Percentiles rank a stretch among this genome's conserved stretches.
phyloP scores from a whole-genome alignment of 2,329 filamentous ascomycete genomes.

The Xylariales sp. region DNA sequence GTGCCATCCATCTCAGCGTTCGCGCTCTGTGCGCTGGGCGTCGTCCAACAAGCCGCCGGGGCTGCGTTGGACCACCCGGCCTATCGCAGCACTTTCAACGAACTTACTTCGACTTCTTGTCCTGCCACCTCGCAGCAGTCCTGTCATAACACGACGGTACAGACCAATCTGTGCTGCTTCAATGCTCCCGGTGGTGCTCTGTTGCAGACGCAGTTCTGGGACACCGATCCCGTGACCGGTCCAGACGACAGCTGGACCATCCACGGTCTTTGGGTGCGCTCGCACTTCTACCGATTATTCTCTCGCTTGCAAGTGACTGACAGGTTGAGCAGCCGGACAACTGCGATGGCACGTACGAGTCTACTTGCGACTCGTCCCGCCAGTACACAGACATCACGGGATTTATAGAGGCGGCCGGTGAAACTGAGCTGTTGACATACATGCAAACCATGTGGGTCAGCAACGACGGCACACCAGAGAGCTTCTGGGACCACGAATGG shows the following conservation, averaged over 20 bases:
- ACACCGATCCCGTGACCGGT: constrained; percentile 8
- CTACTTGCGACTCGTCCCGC: constrained; percentile 58
- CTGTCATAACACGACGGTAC: constrained; percentile 7
- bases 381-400: constrained; percentile 61
- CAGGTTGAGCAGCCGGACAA: constrained; percentile 62
- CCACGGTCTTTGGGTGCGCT: constrained; percentile 8
- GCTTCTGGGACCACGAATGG: constrained; percentile 73
- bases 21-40: background rate
- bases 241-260: constrained; percentile 9
- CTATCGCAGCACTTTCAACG: constrained; percentile 3
- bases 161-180: constrained; percentile 63
- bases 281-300: constrained; percentile 58
- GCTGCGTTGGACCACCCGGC: constrained; percentile 1
- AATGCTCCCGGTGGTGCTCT: constrained; percentile 67
- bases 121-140: constrained; percentile 4
- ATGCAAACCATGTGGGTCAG: constrained; percentile 73
- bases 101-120: background rate
- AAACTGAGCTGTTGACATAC: constrained; percentile 53
- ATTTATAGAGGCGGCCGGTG: constrained; percentile 44
- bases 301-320: too few relatives aligned
- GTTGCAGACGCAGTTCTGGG: constrained; percentile 64
- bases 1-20: background rate
- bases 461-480: constrained; percentile 57
- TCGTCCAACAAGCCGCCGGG: background rate
- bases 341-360: constrained; percentile 66